Conservation (phyloP, 768 basidiomycete genomes). For the Russula brevipes region DNA sequence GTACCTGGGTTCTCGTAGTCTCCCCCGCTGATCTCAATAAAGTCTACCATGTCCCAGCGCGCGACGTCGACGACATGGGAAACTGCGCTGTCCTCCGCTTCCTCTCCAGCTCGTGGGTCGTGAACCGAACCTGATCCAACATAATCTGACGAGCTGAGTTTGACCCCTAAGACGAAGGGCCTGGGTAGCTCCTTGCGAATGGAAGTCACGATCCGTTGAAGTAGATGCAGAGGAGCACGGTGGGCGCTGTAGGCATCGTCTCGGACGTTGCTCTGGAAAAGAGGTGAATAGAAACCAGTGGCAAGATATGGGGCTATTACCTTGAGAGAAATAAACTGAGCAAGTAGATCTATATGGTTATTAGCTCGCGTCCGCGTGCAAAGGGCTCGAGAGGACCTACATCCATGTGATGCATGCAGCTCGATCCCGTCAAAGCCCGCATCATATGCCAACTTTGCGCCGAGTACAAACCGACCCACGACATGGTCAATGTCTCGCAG, state of each 20-base stretch:
- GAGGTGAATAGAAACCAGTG: background rate
- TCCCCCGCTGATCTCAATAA: constrained; percentile 85
- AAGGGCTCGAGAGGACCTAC: constrained; percentile 41
- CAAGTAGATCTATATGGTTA: constrained; percentile 54
- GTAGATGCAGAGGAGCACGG: constrained; percentile 47
- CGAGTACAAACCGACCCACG: constrained; percentile 58
- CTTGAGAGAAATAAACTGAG: constrained; percentile 73
- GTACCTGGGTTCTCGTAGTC: constrained; percentile 76
- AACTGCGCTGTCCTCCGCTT: constrained; percentile 45
- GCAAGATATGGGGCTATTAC: constrained; percentile 33
- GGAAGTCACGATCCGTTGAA: constrained; percentile 48
- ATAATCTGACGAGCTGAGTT: constrained; percentile 79
- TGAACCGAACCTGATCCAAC: constrained; percentile 33
- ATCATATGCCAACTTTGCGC: constrained; percentile 56
- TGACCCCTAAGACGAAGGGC: constrained; percentile 70
- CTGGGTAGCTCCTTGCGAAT: constrained; percentile 52
- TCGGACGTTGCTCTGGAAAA: constrained; percentile 45
- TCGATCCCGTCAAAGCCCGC: constrained; percentile 85
- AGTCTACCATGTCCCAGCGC: constrained; percentile 63
- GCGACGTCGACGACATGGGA: constrained; percentile 58
- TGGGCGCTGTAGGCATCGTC: constrained; percentile 53
- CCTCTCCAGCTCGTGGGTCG: constrained; percentile 25
- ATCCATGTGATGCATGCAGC: constrained; percentile 82
- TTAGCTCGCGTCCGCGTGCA: background rate
- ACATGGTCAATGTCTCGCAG: constrained; percentile 54